phyloP scores from a whole-genome alignment of 2,329 filamentous ascomycete genomes.

The Cladosporium sp. region DNA sequence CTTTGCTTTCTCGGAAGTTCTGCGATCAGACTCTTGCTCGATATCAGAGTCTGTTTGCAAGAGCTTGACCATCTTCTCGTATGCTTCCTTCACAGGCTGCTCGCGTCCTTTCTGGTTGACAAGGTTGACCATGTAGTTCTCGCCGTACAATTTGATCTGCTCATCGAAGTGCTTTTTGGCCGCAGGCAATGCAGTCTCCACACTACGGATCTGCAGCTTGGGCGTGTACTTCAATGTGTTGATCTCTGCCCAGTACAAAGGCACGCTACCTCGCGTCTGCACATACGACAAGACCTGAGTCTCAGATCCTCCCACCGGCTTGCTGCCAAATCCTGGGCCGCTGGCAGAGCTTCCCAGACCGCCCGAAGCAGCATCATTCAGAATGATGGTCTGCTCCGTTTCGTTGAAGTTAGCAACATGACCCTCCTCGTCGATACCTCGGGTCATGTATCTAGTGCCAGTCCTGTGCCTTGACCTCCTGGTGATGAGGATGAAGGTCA shows the following conservation, averaged over 20 bases:
- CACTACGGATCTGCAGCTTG: conserved; percentile 80
- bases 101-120: conserved; percentile 97
- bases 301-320: conserved; percentile 66
- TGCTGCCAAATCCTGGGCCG: conserved; percentile 72
- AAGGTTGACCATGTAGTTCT: conserved; percentile 95
- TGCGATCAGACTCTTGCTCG: conserved; percentile 60
- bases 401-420: conserved; percentile 99
- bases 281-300: conserved; percentile 91
- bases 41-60: conserved; percentile 71
- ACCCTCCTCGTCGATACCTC: conserved; percentile 88
- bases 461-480: conserved; percentile 83
- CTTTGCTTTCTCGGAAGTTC: conserved; percentile 76
- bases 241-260: conserved; percentile 93
- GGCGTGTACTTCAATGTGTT: conserved; percentile 91
- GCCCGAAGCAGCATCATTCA: conserved; percentile 75
- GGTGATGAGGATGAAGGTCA: conserved; percentile 86
- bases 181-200: conserved; percentile 76
- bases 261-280: conserved; percentile 93
- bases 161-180: conserved; percentile 88
- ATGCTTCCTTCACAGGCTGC: conserved; percentile 83
- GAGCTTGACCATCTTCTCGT: conserved; percentile 82
- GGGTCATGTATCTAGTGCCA: conserved; percentile 91
- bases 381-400: conserved; percentile 86
- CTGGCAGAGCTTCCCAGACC: conserved; percentile 61
- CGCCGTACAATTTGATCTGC: conserved; percentile 89